Conservation (phyloP, 192 early-diverging fungal species). For the Jimgerdemannia flammicorona region DNA sequence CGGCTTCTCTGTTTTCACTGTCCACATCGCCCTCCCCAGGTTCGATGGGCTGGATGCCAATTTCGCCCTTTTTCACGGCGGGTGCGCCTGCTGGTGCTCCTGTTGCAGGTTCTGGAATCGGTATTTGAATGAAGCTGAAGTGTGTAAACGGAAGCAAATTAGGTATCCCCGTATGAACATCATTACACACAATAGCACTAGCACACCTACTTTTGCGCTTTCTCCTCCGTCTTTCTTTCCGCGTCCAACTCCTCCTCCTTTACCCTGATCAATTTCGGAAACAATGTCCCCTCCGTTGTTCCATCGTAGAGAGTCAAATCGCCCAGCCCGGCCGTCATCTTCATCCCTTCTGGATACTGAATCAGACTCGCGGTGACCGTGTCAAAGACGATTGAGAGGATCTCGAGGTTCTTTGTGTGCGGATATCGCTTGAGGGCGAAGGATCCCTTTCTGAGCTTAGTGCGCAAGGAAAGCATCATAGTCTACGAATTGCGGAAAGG, state of each 20-base stretch:
- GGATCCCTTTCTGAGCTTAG: conserved; percentile 72
- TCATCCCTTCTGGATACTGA: conserved; percentile 51
- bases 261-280: conserved; percentile 51
- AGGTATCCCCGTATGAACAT: no score
- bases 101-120: no score
- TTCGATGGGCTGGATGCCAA: not conserved
- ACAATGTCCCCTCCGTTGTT: conserved; percentile 48
- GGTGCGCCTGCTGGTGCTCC: not conserved
- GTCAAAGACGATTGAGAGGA: conserved; percentile 63
- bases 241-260: conserved; percentile 35
- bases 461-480: conserved; percentile 56
- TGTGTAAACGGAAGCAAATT: no score
- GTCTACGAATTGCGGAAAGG: conserved; percentile 31
- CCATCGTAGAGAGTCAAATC: conserved; percentile 63
- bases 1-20: not conserved
- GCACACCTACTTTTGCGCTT: not conserved
- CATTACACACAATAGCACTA: not conserved
- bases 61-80: not conserved
- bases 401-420: conserved; percentile 35
- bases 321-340: conserved; percentile 52
- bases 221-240: not conserved
- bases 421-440: conserved; percentile 68
- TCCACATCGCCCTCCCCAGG: not conserved
- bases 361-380: conserved; percentile 52
- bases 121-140: no score